Evolutionary conservation across 306 rosid species (phyloP).

Genomic region (Vigna angularis): DNA sequence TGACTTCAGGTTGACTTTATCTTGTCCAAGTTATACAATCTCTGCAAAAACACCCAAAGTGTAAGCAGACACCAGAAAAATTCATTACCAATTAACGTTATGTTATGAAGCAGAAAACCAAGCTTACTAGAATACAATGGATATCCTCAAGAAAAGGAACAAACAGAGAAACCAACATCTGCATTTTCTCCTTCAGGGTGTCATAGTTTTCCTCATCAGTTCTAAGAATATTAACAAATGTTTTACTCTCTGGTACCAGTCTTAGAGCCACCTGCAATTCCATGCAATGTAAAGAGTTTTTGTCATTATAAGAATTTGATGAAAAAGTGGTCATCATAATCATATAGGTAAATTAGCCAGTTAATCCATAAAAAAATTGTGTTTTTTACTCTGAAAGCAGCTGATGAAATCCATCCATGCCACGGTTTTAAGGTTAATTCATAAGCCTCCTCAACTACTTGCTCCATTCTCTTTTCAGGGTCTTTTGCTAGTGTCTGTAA

Average conservation of each 20-base stretch:
- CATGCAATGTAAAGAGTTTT: background rate
- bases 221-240: constrained; percentile 63
- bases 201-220: constrained; percentile 64
- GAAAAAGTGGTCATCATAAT: background rate
- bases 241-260: constrained; percentile 73
- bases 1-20: constrained; percentile 61
- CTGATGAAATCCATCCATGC: constrained; percentile 96
- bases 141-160: constrained; percentile 71
- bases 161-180: constrained; percentile 60
- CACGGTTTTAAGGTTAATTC: constrained; percentile 70
- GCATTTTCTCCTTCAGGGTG: constrained; percentile 61
- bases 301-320: background rate
- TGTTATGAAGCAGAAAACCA: constrained; percentile 18
- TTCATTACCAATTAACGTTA: background rate
- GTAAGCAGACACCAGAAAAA: background rate
- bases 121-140: constrained; percentile 69
- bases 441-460: constrained; percentile 80
- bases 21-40: constrained; percentile 62
- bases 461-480: constrained; percentile 63
- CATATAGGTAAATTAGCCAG: background rate
- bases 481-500: constrained; percentile 60
- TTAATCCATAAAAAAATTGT: background rate
- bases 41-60: constrained; percentile 52
- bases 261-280: constrained; percentile 77
- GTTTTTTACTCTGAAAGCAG: constrained; percentile 77